A percentile compares a stretch with the other conserved stretches of the same genome.
These are phyloP conservation scores for Dalbergia cochinchinensis DNA, from an alignment of 306 rosid genomes.

Conservation along the genomic window DNA sequence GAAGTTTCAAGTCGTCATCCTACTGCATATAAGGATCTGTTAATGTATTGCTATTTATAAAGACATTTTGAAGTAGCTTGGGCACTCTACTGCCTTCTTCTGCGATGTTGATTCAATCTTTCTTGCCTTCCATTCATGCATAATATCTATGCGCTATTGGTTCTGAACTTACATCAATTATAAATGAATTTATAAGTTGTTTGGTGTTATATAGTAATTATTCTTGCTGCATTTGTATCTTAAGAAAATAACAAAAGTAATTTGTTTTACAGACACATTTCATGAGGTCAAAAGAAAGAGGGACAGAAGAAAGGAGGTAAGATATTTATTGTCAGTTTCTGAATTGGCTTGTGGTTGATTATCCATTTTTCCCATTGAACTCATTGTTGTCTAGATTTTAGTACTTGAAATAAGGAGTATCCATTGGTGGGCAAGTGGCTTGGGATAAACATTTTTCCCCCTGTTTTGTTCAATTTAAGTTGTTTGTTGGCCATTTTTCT, in stretches of 20 bases:
- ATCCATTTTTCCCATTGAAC: slow-evolving; percentile 27
- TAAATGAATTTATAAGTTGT: slow-evolving; percentile 10
- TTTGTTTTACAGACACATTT: slow-evolving; percentile 76
- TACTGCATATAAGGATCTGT: not conserved
- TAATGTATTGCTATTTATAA: not conserved
- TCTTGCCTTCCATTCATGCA: not conserved
- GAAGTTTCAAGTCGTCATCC: slow-evolving; percentile 24
- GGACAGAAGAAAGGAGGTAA: slow-evolving; percentile 90
- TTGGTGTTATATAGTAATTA: slow-evolving; percentile 25
- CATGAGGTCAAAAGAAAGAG: slow-evolving; percentile 93
- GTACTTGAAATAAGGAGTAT: slow-evolving; percentile 1
- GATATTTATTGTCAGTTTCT: slow-evolving; percentile 38
- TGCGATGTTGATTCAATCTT: slow-evolving; percentile 33
- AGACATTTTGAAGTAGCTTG: not conserved
- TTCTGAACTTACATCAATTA: slow-evolving; percentile 19
- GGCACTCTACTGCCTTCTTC: slow-evolving; percentile 6
- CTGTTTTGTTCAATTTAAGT: not conserved
- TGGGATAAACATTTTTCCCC: not conserved
- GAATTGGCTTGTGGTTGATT: slow-evolving; percentile 28
- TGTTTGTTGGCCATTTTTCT: not conserved
- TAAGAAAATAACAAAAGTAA: slow-evolving; percentile 21
- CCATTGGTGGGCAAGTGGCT: not conserved
- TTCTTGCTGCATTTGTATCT: slow-evolving; percentile 24
- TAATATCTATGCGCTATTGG: not conserved
- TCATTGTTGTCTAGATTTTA: slow-evolving; percentile 35